phyloP scores from a whole-genome alignment of 2,329 filamentous ascomycete species.

The Sclerotinia spermophila region DNA sequence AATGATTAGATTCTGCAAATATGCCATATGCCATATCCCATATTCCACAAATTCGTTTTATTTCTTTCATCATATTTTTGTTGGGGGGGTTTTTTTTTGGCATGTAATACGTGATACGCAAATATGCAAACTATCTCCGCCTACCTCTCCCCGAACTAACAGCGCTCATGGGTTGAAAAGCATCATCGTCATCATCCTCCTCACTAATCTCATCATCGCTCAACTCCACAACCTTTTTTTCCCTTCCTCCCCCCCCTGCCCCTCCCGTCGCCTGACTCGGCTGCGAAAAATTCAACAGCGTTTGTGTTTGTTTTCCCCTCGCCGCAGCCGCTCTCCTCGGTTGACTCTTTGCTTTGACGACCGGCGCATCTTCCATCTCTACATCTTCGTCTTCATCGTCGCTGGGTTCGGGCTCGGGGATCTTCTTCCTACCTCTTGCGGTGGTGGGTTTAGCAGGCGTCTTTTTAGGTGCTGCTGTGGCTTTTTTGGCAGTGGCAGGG shows the following conservation, averaged over 20 bases:
- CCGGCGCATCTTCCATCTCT: conserved; percentile 47
- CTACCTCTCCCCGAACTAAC: not conserved
- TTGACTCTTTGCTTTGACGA: conserved; percentile 37
- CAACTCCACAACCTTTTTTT: conserved; percentile 48
- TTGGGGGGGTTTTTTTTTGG: too few relatives aligned
- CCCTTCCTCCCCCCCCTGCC: not conserved
- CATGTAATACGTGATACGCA: too few relatives aligned
- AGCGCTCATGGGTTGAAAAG: conserved; percentile 47
- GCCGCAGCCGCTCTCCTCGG: conserved; percentile 32
- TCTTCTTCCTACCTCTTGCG: conserved; percentile 44
- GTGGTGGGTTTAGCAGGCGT: conserved; percentile 39
- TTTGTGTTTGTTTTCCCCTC: conserved; percentile 47
- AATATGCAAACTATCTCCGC: not conserved
- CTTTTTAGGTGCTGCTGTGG: conserved; percentile 40
- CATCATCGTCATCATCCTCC: conserved; percentile 44
- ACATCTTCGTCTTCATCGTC: conserved; percentile 48
- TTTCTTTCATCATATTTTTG: not conserved
- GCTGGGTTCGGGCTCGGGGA: conserved; percentile 33
- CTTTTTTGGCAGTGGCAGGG: conserved; percentile 40
- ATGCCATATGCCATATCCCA: not conserved
- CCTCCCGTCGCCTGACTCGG: conserved; percentile 23
- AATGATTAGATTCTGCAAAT: too few relatives aligned
- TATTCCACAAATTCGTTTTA: too few relatives aligned
- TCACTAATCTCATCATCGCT: conserved; percentile 65
- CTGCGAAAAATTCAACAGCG: conserved; percentile 48